Percentiles rank a stretch among this genome's conserved stretches.
These are phyloP conservation scores for Flaveria floridana DNA, from an alignment of 140 eudicot genomes.

Conservation along the genomic window DNA sequence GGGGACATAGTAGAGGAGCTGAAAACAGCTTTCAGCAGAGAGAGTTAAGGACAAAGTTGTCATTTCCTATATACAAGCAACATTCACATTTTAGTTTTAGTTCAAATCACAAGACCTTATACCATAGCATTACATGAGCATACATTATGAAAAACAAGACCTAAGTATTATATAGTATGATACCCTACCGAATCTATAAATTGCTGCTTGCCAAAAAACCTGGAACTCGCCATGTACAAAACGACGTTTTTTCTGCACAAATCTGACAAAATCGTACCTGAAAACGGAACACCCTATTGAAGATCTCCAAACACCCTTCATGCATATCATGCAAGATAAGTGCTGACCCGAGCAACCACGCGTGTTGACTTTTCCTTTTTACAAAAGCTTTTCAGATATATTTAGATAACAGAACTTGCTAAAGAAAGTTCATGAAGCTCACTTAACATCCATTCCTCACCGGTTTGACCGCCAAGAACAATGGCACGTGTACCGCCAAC, in stretches of 20 bases:
- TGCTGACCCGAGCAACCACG: constrained; percentile 13
- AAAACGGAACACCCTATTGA: constrained; percentile 13
- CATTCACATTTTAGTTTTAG: constrained; percentile 7
- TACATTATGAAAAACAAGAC: constrained; percentile 29
- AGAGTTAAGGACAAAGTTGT: constrained; percentile 24
- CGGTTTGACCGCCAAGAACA: constrained; percentile 96
- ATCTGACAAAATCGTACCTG: constrained; percentile 44
- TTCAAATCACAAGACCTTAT: constrained; percentile 32
- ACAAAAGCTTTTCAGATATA: constrained; percentile 6
- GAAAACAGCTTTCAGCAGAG: constrained; percentile 25
- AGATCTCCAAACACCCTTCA: constrained; percentile 6
- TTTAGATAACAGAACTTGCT: constrained; percentile 55
- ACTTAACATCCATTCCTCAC: constrained; percentile 98
- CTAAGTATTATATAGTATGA: constrained; percentile 26
- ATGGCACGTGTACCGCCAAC: constrained; percentile 98
- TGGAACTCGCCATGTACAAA: constrained; percentile 18
- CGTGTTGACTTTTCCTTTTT: constrained; percentile 19
- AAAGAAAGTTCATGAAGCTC: constrained; percentile 88
- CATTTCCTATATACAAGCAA: constrained; percentile 43
- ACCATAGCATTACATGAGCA: constrained; percentile 31
- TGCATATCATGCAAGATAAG: constrained; percentile 18
- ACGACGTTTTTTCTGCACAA: constrained; percentile 36
- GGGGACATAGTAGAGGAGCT: constrained; percentile 26
- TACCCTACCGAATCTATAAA: constrained; percentile 43
- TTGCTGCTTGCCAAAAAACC: constrained; percentile 39